A percentile compares a stretch with the other conserved stretches of the same genome.
These are phyloP conservation scores for Kalmusia sp. DNA, from an alignment of 2,329 filamentous ascomycete species.

Conservation along the genomic window DNA sequence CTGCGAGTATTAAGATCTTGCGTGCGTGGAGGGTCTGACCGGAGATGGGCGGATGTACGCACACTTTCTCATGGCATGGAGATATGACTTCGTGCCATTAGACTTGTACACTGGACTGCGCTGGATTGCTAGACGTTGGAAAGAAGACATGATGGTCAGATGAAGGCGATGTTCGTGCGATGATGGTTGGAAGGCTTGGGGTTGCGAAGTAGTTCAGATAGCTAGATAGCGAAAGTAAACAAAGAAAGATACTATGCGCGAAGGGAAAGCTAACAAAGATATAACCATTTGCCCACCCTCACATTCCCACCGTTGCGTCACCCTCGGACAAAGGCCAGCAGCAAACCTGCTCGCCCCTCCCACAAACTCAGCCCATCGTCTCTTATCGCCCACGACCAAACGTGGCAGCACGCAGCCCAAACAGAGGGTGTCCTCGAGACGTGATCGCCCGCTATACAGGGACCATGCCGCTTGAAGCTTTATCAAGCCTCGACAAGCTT, in stretches of 20 bases:
- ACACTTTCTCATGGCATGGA: constrained; percentile 29
- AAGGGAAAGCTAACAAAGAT: too few species aligned
- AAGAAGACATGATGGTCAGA: constrained; percentile 19
- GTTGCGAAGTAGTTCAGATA: too few species aligned
- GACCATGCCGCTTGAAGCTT: constrained; percentile 1
- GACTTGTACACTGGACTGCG: constrained; percentile 26
- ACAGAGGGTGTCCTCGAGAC: neutral
- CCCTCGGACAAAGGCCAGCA: neutral
- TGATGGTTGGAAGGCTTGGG: too few species aligned
- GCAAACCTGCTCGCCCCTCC: constrained; percentile 9
- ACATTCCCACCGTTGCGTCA: neutral
- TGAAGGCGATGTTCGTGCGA: neutral
- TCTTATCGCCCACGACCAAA: neutral
- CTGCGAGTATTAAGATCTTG: neutral
- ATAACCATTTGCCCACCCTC: too few species aligned
- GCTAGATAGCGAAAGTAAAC: too few species aligned
- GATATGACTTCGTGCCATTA: constrained; percentile 24
- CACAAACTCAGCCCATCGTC: neutral
- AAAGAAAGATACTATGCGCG: too few species aligned
- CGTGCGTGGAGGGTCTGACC: neutral
- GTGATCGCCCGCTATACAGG: neutral
- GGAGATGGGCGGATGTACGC: neutral
- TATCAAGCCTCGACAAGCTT: constrained; percentile 12
- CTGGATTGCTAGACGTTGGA: constrained; percentile 24
- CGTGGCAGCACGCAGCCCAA: neutral